Evolutionary conservation across 345 rosid genomes (phyloP).

Genomic region (Gossypium rotundifolium): DNA sequence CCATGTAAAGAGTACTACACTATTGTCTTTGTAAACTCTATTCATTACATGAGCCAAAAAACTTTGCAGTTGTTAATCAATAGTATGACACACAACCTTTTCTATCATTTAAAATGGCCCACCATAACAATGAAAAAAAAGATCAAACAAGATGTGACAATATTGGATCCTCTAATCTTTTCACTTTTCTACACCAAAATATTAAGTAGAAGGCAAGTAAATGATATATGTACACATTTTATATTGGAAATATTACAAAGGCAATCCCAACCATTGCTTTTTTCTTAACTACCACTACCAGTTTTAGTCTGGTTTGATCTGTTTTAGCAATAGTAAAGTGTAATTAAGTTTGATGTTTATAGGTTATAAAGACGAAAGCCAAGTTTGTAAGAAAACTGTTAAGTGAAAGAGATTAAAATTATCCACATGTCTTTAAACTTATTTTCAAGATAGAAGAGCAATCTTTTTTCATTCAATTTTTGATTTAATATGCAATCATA

Average conservation of each 20-base stretch:
- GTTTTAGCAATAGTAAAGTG: background rate
- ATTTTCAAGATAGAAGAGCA: constrained; percentile 4
- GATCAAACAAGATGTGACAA: constrained; percentile 9
- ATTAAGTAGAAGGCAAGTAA: background rate
- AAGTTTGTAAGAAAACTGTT: constrained; percentile 14
- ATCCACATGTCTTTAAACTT: constrained; percentile 1
- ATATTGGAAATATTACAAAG: background rate
- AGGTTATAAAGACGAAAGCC: background rate
- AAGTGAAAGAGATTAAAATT: constrained; percentile 2
- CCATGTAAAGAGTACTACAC: background rate
- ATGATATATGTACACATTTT: background rate
- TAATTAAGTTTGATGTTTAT: background rate
- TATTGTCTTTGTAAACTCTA: background rate
- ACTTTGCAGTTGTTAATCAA: background rate
- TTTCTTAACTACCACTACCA: constrained; percentile 11
- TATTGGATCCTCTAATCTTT: constrained; percentile 14
- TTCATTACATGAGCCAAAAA: background rate
- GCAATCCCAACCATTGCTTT: background rate
- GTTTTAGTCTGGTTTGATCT: background rate
- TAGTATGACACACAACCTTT: constrained; percentile 4
- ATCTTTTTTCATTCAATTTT: constrained; percentile 15
- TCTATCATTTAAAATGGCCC: constrained; percentile 12
- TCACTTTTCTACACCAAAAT: constrained; percentile 11
- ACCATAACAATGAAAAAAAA: background rate
- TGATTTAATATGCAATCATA: constrained; percentile 6